Percentiles rank a stretch among this genome's conserved stretches.
phyloP scores from a whole-genome alignment of 73 alveolate species.

The Paramecium biaurelia region DNA sequence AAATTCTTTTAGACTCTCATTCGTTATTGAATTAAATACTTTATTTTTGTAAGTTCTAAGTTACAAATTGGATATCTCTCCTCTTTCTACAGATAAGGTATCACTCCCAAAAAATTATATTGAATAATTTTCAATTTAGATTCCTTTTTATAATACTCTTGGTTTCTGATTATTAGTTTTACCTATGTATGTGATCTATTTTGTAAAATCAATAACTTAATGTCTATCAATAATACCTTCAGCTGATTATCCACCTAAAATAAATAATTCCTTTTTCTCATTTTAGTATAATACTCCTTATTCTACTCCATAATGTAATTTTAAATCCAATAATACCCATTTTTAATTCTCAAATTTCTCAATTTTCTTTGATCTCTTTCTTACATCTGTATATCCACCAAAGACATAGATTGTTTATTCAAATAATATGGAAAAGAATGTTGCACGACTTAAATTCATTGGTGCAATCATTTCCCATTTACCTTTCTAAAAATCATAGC shows the following conservation, averaged over 20 bases:
- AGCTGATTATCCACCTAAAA: not conserved
- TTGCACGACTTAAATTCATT: not conserved
- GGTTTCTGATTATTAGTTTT: not conserved
- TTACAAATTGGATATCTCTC: not conserved
- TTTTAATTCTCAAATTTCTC: not conserved
- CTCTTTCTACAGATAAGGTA: not conserved
- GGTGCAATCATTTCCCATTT: not conserved
- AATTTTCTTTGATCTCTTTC: not conserved
- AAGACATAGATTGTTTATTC: not conserved
- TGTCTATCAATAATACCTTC: not conserved
- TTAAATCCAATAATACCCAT: not conserved
- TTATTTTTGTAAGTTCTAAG: not conserved
- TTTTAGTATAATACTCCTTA: not conserved
- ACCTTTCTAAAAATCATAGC: not conserved
- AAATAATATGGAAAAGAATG: not conserved
- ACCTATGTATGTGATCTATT: not conserved
- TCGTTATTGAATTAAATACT: not conserved
- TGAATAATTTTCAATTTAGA: not conserved
- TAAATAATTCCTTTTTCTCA: not conserved
- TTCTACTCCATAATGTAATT: not conserved
- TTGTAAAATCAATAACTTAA: not conserved
- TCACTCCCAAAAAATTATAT: not conserved
- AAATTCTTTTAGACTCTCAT: not conserved
- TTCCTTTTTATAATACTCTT: not conserved
- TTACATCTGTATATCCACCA: conserved; percentile 3